These are phyloP conservation scores for Senecio squalidus DNA, from an alignment of 140 eudicot genomes.

Conservation along the genomic window DNA sequence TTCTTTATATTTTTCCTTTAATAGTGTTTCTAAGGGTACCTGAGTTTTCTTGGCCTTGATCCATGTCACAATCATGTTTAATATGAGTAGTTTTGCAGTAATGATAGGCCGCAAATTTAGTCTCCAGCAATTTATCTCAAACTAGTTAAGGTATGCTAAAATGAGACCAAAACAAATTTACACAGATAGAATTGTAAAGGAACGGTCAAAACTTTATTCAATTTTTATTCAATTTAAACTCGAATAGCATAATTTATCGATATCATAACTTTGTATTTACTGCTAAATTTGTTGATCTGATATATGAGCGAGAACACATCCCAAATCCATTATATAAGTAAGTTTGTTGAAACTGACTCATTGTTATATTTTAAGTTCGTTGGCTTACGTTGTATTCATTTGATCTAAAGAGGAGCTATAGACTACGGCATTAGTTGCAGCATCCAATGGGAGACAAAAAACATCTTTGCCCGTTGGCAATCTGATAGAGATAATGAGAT, in stretches of 20 bases:
- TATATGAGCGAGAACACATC: too few species aligned
- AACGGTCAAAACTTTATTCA: neutral
- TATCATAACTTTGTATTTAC: neutral
- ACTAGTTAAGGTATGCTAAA: neutral
- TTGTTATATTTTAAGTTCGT: neutral
- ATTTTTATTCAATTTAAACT: neutral
- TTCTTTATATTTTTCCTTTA: neutral
- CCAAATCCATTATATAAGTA: too few species aligned
- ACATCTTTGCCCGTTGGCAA: neutral
- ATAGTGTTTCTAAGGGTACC: neutral
- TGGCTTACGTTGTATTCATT: constrained; percentile 4
- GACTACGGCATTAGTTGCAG: neutral
- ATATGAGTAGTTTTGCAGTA: neutral
- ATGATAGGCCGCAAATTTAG: neutral
- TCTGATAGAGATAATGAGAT: neutral
- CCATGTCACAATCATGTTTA: neutral
- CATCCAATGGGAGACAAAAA: neutral
- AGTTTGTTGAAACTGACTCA: too few species aligned
- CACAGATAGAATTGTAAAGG: neutral
- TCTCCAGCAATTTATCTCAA: neutral
- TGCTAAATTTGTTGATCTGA: too few species aligned
- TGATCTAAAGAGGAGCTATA: neutral
- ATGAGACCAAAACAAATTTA: neutral
- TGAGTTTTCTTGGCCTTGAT: too few species aligned
- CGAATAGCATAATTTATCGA: neutral